Evolutionary conservation across 352 stramenopile species (phyloP).

Genomic region (Phytopythium cucurbitacearum): DNA sequence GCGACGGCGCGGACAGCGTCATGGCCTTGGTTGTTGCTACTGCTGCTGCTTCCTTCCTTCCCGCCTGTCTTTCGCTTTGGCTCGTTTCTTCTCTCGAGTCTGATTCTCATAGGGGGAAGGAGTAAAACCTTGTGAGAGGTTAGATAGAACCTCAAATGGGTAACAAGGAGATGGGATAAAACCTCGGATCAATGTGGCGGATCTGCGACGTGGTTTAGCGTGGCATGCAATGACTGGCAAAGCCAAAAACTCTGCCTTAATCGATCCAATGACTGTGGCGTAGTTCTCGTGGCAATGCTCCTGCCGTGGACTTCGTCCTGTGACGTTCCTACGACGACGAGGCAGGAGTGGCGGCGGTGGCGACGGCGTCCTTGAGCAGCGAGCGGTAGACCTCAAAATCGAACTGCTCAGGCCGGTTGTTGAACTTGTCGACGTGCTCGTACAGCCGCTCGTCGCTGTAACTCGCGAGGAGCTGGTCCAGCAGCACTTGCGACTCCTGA

Average conservation of each 20-base stretch:
- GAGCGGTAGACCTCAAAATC: constrained; percentile 78
- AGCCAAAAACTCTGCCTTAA: too few relatives aligned
- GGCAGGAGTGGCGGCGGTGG: background rate
- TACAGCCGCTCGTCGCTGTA: constrained; percentile 72
- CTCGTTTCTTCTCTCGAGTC: too few relatives aligned
- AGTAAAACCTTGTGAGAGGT: too few relatives aligned
- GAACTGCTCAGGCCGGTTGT: constrained; percentile 79
- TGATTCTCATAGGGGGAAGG: too few relatives aligned
- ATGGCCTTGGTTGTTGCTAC: constrained; percentile 9
- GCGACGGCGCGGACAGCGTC: constrained; percentile 39
- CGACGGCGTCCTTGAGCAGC: constrained; percentile 24
- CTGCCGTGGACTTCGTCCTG: background rate
- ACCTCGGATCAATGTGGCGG: too few relatives aligned
- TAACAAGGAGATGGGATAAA: too few relatives aligned
- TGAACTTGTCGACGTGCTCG: constrained; percentile 81
- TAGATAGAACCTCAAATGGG: too few relatives aligned
- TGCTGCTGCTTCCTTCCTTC: background rate
- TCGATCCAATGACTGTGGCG: too few relatives aligned
- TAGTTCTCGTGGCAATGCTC: too few relatives aligned
- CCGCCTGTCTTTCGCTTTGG: background rate
- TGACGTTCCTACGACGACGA: background rate
- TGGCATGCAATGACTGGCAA: too few relatives aligned
- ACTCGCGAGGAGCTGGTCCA: constrained; percentile 55
- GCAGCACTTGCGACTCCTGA: constrained; percentile 59
- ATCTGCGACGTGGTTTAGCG: too few relatives aligned